A percentile compares a stretch with the other conserved stretches of the same genome.
These are phyloP conservation scores for Papiliotrema flavescens DNA, from an alignment of 1,284 basidiomycete genomes.

Conservation along the genomic window DNA sequence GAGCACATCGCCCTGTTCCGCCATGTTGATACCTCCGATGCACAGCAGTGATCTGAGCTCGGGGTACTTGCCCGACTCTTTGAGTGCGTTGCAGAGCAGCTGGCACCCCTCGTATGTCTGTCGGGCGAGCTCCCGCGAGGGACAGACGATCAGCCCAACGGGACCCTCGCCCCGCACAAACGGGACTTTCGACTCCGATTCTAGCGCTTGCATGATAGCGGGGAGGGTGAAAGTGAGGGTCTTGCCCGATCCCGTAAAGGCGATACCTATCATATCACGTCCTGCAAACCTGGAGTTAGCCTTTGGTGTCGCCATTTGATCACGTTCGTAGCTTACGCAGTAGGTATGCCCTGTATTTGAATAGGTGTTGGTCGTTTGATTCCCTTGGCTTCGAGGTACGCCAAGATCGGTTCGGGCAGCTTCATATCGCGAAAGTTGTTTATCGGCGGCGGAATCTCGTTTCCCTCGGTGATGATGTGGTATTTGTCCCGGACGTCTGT, in stretches of 20 bases:
- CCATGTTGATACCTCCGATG: constrained; percentile 97
- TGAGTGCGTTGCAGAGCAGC: constrained; percentile 76
- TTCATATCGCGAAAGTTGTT: constrained; percentile 98
- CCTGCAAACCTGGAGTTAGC: constrained; percentile 65
- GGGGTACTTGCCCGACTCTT: constrained; percentile 74
- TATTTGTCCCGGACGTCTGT: constrained; percentile 77
- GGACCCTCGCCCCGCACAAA: constrained; percentile 93
- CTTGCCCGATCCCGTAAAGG: constrained; percentile 90
- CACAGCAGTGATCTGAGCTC: constrained; percentile 82
- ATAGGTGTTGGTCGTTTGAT: constrained; percentile 91
- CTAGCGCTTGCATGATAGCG: constrained; percentile 89
- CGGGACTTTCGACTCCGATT: constrained; percentile 86
- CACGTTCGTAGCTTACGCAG: constrained; percentile 62
- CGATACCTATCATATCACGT: constrained; percentile 91
- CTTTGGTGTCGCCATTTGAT: constrained; percentile 1
- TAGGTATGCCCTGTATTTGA: constrained; percentile 93
- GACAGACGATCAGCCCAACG: constrained; percentile 90
- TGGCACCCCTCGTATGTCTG: constrained; percentile 95
- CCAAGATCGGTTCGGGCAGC: constrained; percentile 77
- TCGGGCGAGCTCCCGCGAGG: constrained; percentile 85
- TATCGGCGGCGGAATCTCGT: constrained; percentile 86
- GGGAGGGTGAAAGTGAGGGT: constrained; percentile 88
- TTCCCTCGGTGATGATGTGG: constrained; percentile 88
- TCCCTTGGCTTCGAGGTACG: constrained; percentile 76
- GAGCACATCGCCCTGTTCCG: constrained; percentile 86